phyloP scores from a whole-genome alignment of 306 rosid genomes.

The Betula pendula region DNA sequence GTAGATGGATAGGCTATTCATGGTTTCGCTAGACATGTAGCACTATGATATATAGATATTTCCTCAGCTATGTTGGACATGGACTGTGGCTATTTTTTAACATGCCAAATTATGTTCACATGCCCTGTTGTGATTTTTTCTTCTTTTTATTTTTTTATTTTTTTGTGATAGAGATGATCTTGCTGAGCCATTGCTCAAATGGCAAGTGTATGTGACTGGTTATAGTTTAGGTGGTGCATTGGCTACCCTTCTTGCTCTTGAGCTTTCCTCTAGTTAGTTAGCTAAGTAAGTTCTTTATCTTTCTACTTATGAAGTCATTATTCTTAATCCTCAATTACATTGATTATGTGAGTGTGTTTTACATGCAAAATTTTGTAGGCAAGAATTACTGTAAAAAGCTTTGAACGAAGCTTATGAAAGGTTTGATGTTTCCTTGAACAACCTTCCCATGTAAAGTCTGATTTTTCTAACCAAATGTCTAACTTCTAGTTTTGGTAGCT shows the following conservation, averaged over 20 bases:
- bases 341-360: neutral
- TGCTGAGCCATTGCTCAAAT: conserved; percentile 54
- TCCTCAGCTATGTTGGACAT: neutral
- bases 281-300: conserved; percentile 63
- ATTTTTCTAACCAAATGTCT: neutral
- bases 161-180: conserved; percentile 64
- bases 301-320: conserved; percentile 18
- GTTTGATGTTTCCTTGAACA: neutral
- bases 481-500: neutral
- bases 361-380: conserved; percentile 1
- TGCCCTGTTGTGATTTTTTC: conserved; percentile 6
- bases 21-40: neutral
- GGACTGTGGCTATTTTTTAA: neutral
- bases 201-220: conserved; percentile 93
- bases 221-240: conserved; percentile 98
- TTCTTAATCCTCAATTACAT: conserved; percentile 18
- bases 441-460: neutral
- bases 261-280: conserved; percentile 83
- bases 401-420: neutral
- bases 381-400: neutral
- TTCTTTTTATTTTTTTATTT: too few species aligned
- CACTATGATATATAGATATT: neutral
- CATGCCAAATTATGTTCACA: neutral
- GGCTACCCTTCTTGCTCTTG: conserved; percentile 94
- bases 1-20: neutral